These are phyloP conservation scores for Colletotrichum sublineola DNA, from an alignment of 2,329 filamentous ascomycete species.

Conservation along the genomic window DNA sequence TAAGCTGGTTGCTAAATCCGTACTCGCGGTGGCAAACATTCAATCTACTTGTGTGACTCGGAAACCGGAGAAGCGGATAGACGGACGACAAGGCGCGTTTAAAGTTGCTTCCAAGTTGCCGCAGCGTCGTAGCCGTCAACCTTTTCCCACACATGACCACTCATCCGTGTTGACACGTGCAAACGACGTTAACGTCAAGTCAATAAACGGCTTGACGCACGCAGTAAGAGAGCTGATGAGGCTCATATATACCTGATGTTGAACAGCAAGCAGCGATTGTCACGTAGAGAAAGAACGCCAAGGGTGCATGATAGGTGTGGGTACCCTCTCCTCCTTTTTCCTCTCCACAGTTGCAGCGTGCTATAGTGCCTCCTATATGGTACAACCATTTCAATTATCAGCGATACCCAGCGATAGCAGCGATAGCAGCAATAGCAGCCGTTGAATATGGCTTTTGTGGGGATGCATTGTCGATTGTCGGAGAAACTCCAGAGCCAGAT, in stretches of 20 bases:
- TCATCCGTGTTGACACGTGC: not conserved
- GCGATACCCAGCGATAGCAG: slow-evolving; percentile 33
- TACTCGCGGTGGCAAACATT: slow-evolving; percentile 26
- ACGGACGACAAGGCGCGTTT: not conserved
- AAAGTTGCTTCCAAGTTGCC: not conserved
- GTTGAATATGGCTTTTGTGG: slow-evolving; percentile 24
- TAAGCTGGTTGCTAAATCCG: slow-evolving; percentile 5
- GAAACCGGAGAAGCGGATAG: slow-evolving; percentile 24
- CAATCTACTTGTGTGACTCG: slow-evolving; percentile 4
- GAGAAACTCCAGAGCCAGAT: not conserved
- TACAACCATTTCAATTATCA: slow-evolving; percentile 3
- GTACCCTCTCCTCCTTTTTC: not conserved
- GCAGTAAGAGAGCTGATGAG: not conserved
- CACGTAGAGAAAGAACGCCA: slow-evolving; percentile 8
- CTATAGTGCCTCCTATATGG: not conserved
- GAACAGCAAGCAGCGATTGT: slow-evolving; percentile 8
- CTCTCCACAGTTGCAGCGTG: slow-evolving; percentile 1
- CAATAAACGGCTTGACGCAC: not conserved
- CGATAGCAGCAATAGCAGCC: slow-evolving; percentile 19
- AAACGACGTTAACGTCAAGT: slow-evolving; percentile 5
- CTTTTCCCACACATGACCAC: slow-evolving; percentile 1
- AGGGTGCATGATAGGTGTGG: slow-evolving; percentile 17
- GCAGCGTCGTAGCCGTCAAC: slow-evolving; percentile 14
- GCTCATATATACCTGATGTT: slow-evolving; percentile 33
- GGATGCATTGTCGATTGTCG: not conserved